Base-by-base conservation (phyloP, 108 stramenopile genomes). In the Fragilariopsis cylindrus region DNA sequence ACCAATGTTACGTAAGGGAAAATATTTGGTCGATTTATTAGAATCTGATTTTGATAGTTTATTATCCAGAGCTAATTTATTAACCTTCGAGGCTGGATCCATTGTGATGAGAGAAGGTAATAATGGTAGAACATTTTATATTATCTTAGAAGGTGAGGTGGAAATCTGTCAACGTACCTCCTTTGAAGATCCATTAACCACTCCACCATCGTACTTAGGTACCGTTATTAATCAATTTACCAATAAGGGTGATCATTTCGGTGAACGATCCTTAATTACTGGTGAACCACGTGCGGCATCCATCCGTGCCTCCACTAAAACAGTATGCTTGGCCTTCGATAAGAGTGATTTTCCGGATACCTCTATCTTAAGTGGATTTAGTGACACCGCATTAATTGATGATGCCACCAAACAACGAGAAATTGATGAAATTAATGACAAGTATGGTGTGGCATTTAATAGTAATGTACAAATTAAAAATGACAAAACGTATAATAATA, bases 261-360 rank as follows among this genome's bases (percentile, higher is more conserved):
- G 96, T 15, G 96, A 97, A 84, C 84, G 92, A n/a, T 83, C 92
- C 39, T 76, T 97, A 19, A 88, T 97, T 48, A 97, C 96, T 0
- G 87, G 90, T 43, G 94, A 97, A 76, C 94, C 92, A 3, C 88
- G 96, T 4, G 96, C 96, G 12, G 96, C 96, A 0, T 91, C 84
- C 71, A 91, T 97, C 52, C 89, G 89, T 7, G 92, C 94, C 2
- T 80, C 80, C 18, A 82, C 81, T 19, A 70, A 76, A 69, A 90
- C 89, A 5, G 64, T 78, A 11, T 87, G 86, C 62, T 87, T 87
- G 69, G 87, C 89, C 40, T 91, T 92, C 68, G 87, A 93, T 39
- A 65, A 84, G 19, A 77, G 89, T 50, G 90, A 90, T 48, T 92
- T 95, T 49, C 93, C 93, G 13, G 46, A 81, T 19, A 79, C 85